Conservation (phyloP, 2,329 filamentous ascomycete species). For the Monilinia fructigena region DNA sequence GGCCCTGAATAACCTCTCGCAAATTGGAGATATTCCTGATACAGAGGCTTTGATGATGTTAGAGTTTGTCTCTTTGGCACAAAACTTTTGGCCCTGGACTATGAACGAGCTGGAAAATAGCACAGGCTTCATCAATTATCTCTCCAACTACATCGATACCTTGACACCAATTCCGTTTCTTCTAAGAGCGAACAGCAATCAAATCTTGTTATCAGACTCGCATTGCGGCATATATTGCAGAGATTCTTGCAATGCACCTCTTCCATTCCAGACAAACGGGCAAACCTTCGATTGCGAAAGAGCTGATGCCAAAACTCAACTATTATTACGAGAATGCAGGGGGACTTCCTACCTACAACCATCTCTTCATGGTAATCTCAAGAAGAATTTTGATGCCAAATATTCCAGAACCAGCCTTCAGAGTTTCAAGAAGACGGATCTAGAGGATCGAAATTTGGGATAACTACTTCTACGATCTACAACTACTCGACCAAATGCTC, state of each 20-base stretch:
- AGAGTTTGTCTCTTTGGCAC: slow-evolving; percentile 81
- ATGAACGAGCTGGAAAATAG: slow-evolving; percentile 77
- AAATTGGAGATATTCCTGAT: slow-evolving; percentile 63
- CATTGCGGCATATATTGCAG: slow-evolving; percentile 78
- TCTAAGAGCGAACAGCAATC: slow-evolving; percentile 51
- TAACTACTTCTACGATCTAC: slow-evolving; percentile 81
- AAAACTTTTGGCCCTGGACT: slow-evolving; percentile 95
- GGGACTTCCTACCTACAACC: slow-evolving; percentile 78
- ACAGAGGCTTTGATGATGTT: slow-evolving; percentile 71
- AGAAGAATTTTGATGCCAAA: slow-evolving; percentile 76
- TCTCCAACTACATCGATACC: slow-evolving; percentile 67
- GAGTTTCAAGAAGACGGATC: slow-evolving; percentile 74
- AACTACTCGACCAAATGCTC: slow-evolving; percentile 73
- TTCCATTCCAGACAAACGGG: slow-evolving; percentile 80
- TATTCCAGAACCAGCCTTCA: slow-evolving; percentile 72
- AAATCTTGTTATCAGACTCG: slow-evolving; percentile 59
- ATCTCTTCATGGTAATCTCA: slow-evolving; percentile 82
- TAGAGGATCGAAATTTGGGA: slow-evolving; percentile 67
- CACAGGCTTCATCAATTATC: slow-evolving; percentile 66
- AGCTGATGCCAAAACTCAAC: slow-evolving; percentile 69
- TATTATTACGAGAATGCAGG: slow-evolving; percentile 81
- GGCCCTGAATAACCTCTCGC: slow-evolving; percentile 68
- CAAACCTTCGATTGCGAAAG: slow-evolving; percentile 64
- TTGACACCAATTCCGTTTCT: slow-evolving; percentile 54
- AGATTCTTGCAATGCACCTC: slow-evolving; percentile 87